Evolutionary conservation across 805 yeast species (phyloP).

Genomic region (Candida bentonensis): DNA sequence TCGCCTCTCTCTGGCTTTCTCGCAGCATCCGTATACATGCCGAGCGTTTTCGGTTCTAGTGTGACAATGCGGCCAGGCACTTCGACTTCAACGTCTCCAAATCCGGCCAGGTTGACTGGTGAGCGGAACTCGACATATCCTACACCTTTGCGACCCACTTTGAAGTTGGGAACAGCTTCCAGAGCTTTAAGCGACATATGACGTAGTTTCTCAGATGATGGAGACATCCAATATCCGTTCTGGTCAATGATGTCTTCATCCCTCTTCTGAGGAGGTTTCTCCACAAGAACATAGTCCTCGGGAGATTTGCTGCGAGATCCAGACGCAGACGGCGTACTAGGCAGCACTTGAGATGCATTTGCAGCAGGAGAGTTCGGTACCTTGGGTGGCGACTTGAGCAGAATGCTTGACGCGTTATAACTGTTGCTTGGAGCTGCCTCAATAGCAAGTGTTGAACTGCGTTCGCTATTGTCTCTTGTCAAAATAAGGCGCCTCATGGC

Average conservation of each 20-base stretch:
- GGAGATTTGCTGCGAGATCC: not conserved
- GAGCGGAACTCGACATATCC: conserved; percentile 66
- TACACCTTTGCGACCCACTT: conserved; percentile 63
- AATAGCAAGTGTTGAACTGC: not conserved
- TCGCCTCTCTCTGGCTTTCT: conserved; percentile 57
- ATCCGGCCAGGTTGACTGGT: conserved; percentile 72
- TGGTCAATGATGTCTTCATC: conserved; percentile 39
- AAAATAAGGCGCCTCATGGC: not conserved
- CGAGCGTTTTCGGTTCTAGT: conserved; percentile 45
- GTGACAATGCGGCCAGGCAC: conserved; percentile 53
- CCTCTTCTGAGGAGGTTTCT: conserved; percentile 5
- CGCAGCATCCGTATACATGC: conserved; percentile 57
- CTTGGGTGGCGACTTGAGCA: not conserved
- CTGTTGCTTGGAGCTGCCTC: not conserved
- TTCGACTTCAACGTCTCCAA: conserved; percentile 40
- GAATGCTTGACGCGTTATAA: not conserved
- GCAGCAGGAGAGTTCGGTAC: not conserved
- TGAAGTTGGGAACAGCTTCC: conserved; percentile 46
- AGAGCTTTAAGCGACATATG: conserved; percentile 48
- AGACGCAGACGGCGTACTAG: not conserved
- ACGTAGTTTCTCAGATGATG: conserved; percentile 51
- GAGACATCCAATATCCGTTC: conserved; percentile 80
- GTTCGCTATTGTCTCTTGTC: not conserved
- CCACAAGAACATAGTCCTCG: not conserved
- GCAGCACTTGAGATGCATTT: not conserved